phyloP scores from a whole-genome alignment of 441 rosid genomes.

The California macrophylla region DNA sequence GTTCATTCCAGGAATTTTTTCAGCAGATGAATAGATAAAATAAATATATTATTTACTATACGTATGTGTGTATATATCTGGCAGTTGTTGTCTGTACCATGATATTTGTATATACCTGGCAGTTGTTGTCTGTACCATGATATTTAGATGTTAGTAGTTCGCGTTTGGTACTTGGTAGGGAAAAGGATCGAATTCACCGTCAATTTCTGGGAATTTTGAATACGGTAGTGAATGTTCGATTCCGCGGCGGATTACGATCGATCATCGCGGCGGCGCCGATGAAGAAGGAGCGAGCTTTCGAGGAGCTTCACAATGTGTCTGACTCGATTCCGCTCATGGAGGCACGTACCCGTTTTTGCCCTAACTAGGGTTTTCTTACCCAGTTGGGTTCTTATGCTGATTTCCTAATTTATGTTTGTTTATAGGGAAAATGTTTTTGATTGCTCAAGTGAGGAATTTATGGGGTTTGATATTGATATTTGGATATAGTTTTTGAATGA shows the following conservation, averaged over 20 bases:
- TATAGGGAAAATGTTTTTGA: neutral
- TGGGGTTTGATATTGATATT: neutral
- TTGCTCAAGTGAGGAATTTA: slow-evolving; percentile 6
- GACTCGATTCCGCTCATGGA: slow-evolving; percentile 31
- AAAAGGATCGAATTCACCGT: slow-evolving; percentile 19
- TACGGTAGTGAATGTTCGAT: slow-evolving; percentile 18
- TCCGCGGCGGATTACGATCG: slow-evolving; percentile 18
- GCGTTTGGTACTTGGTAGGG: slow-evolving; percentile 22
- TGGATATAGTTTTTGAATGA: neutral
- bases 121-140: neutral
- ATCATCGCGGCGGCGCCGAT: slow-evolving; percentile 23
- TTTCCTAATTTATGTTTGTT: neutral
- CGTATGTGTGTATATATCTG: slow-evolving; percentile 2
- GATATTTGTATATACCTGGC: neutral
- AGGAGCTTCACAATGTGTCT: slow-evolving; percentile 32
- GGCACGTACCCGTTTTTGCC: slow-evolving; percentile 38
- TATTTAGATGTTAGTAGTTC: neutral
- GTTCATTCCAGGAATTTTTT: slow-evolving; percentile 14
- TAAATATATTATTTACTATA: slow-evolving; percentile 2
- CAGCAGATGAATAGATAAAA: slow-evolving; percentile 20
- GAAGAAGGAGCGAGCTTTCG: slow-evolving; percentile 25
- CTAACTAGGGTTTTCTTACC: slow-evolving; percentile 19
- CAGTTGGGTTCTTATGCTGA: neutral
- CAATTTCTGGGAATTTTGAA: slow-evolving; percentile 2
- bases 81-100: neutral